Evolutionary conservation across 176 grass and related monocot genomes (phyloP), one percentile per base, ranked within the genome.

Genomic region (Oryza coarctata): DNA sequence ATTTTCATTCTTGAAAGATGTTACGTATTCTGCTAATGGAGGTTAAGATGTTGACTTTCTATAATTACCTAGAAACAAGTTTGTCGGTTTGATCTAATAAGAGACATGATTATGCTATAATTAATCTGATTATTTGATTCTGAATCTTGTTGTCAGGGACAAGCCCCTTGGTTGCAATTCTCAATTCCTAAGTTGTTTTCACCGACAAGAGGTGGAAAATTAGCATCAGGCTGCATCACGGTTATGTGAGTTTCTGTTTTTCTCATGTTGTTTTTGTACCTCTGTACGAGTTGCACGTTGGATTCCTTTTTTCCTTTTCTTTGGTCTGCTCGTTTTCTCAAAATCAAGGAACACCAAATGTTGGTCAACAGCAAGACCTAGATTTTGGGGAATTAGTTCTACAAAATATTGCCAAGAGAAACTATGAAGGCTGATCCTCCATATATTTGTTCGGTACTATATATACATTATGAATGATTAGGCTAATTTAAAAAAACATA

Each of bases 161-260:
- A 68, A 27, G 65, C 8, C 31, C 35, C 15, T 3, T 58, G 3
- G 20, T 31, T 39, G 47, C 10, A 32, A 23, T 73, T 74, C 69
- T 25, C 34, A 73, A 72, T 83, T 78, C 50, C 65, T 47, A 7
- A 38, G 47, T 67, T 68, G 68, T 67, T 83, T 88, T 84, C 75
- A 80, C 81, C 69, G 69, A 80, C 81, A 52, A 68, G 55, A 68
- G 68, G 36, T 80, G 34, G 75, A 55, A 35, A 70, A 70, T 76
- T 62, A 8, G 6, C 71, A 81, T 61, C 45, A 60, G 30, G 47
- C 47, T 22, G 63, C 71, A 47, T 78, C 55, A 68, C 79, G 68
- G 35, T 74, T 47, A n/a, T 79, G 73, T 13, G 36, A 68, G 63
- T 69, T 32, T 60, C 32, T 83, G 29, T 66, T 43, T 23, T 45